Evolutionary conservation across 1,284 basidiomycete genomes (phyloP).

Genomic region (Sanghuangporus sanghuang): DNA sequence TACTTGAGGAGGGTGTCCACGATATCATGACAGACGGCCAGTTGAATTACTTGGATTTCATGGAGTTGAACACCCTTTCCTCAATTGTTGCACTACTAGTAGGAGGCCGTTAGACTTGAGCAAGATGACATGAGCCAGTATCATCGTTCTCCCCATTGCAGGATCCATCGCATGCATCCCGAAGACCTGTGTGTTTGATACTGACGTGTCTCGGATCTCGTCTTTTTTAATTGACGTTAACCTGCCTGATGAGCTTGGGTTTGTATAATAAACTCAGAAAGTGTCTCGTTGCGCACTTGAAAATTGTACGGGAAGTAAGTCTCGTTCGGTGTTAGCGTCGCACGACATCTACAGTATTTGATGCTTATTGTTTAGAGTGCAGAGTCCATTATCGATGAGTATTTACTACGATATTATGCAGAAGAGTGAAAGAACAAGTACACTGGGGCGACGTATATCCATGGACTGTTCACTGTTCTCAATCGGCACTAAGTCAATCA

Average conservation of each 20-base stretch:
- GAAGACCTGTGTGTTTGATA: background rate
- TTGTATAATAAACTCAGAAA: slow-evolving; percentile 85
- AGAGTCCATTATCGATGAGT: slow-evolving; percentile 79
- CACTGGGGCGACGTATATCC: slow-evolving; percentile 95
- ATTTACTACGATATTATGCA: slow-evolving; percentile 88
- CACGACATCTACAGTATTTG: slow-evolving; percentile 15
- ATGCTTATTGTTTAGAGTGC: slow-evolving; percentile 50
- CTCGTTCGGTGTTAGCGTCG: background rate
- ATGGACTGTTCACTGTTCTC: slow-evolving; percentile 92
- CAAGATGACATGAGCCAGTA: slow-evolving; percentile 38
- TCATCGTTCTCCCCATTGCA: slow-evolving; percentile 6
- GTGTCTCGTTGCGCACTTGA: slow-evolving; percentile 82
- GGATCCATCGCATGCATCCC: slow-evolving; percentile 10
- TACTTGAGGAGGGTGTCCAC: slow-evolving; percentile 85
- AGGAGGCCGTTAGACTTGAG: no score
- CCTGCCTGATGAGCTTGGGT: slow-evolving; percentile 90
- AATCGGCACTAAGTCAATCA: slow-evolving; percentile 99
- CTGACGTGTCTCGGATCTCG: slow-evolving; percentile 20
- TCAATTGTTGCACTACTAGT: slow-evolving; percentile 93
- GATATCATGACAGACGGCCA: slow-evolving; percentile 93
- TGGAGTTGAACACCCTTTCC: no score
- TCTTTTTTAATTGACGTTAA: slow-evolving; percentile 19
- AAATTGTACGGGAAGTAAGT: slow-evolving; percentile 57
- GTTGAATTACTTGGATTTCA: no score
- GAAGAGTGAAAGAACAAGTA: slow-evolving; percentile 97